Evolutionary conservation across 345 rosid species (phyloP).

Genomic region (Salix viminalis): DNA sequence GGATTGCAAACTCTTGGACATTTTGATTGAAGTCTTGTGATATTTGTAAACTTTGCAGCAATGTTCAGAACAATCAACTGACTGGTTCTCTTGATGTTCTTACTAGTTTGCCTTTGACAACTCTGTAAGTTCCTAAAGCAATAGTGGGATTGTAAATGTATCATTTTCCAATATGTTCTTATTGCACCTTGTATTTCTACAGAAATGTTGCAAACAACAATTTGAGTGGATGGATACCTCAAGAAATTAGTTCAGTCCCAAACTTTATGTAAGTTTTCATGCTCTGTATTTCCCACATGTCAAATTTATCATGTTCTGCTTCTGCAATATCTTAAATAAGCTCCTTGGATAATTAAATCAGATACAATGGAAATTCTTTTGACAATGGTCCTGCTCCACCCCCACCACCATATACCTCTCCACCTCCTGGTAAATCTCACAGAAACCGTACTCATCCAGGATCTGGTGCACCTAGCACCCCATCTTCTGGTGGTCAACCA

Average conservation of each 20-base stretch:
- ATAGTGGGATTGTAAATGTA: background rate
- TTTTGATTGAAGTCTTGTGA: conserved; percentile 6
- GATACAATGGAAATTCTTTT: conserved; percentile 81
- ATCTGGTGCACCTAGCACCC: conserved; percentile 31
- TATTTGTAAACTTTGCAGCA: conserved; percentile 47
- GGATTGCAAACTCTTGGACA: background rate
- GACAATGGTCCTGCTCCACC: conserved; percentile 78
- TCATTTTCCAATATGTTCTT: conserved; percentile 11
- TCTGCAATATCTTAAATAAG: conserved; percentile 14
- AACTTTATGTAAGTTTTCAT: conserved; percentile 62
- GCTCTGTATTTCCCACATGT: background rate
- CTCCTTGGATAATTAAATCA: conserved; percentile 36
- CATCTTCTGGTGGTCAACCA: conserved; percentile 36
- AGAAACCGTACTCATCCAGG: conserved; percentile 43
- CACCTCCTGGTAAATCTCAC: conserved; percentile 53
- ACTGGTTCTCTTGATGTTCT: conserved; percentile 75
- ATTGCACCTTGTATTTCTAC: conserved; percentile 22
- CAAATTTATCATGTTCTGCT: conserved; percentile 5
- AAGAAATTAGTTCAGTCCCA: conserved; percentile 56
- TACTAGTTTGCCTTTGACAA: conserved; percentile 54
- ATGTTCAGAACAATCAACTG: conserved; percentile 84
- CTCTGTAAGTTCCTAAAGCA: conserved; percentile 57
- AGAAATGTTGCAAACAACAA: conserved; percentile 91
- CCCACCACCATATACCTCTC: conserved; percentile 50
- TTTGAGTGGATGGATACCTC: conserved; percentile 89